phyloP scores from a whole-genome alignment of 257 asterid species.

The Penstemon barbatus region DNA sequence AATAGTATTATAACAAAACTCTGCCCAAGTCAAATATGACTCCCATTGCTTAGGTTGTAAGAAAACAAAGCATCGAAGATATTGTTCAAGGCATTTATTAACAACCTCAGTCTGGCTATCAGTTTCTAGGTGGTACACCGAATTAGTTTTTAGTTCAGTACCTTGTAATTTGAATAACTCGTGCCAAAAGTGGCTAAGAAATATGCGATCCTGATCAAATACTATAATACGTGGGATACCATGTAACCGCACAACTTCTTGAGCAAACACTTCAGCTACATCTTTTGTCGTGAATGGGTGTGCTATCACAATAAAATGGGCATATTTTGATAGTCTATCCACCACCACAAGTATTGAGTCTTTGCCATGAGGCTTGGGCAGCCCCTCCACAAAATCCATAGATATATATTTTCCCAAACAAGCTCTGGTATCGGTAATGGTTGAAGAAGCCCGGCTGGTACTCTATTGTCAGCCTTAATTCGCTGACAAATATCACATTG shows the following conservation, averaged over 20 bases:
- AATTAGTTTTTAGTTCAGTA: no score
- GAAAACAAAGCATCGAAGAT: background rate
- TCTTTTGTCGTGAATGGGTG: background rate
- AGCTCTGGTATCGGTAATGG: background rate
- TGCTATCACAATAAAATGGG: background rate
- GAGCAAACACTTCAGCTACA: background rate
- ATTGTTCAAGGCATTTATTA: background rate
- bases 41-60: background rate
- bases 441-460: background rate
- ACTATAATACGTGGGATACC: background rate
- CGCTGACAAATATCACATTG: no score
- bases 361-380: background rate
- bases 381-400: slow-evolving; percentile 11
- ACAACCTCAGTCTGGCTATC: slow-evolving; percentile 6
- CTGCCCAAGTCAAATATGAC: background rate
- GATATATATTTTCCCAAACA: background rate
- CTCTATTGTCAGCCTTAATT: background rate
- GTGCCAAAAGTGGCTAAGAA: no score
- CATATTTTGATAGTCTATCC: background rate
- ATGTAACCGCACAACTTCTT: background rate
- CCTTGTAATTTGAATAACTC: no score
- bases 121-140: no score
- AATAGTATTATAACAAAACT: slow-evolving; percentile 14
- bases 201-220: no score
- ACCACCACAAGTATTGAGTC: background rate